phyloP scores from a whole-genome alignment of 164 flowering plant species.

The Berberis vulgaris region DNA sequence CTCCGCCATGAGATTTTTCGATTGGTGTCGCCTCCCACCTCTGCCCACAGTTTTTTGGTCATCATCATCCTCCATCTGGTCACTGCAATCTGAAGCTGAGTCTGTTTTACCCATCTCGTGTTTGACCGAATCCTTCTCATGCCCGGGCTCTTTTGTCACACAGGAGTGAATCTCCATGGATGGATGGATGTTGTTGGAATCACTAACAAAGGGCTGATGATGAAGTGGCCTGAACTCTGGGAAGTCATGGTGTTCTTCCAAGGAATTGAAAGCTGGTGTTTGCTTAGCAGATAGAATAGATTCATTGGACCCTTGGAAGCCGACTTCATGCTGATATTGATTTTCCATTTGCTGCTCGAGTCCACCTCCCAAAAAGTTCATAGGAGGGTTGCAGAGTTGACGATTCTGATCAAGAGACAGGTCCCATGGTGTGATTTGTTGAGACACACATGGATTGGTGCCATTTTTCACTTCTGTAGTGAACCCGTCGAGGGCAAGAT shows the following conservation, averaged over 20 bases:
- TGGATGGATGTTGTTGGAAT: conserved; percentile 11
- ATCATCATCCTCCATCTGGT: conserved; percentile 71
- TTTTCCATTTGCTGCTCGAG: conserved; percentile 19
- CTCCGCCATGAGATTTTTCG: conserved; percentile 83
- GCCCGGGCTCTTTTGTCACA: conserved; percentile 15
- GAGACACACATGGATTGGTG: not conserved
- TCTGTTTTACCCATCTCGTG: conserved; percentile 37
- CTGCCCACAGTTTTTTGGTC: conserved; percentile 29
- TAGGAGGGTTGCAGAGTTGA: conserved; percentile 20
- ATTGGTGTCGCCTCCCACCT: conserved; percentile 43
- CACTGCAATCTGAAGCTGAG: conserved; percentile 64
- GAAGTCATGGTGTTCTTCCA: conserved; percentile 14
- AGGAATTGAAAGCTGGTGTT: conserved; percentile 14
- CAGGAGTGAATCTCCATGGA: conserved; percentile 16
- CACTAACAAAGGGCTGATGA: conserved; percentile 17
- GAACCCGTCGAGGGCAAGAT: too few species aligned
- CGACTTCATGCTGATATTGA: conserved; percentile 12
- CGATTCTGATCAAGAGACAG: conserved; percentile 26
- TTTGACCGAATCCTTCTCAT: conserved; percentile 39
- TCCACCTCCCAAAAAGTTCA: conserved; percentile 25
- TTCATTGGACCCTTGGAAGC: conserved; percentile 26
- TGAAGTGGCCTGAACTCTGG: conserved; percentile 22
- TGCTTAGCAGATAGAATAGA: conserved; percentile 15
- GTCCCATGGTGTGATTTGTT: conserved; percentile 17
- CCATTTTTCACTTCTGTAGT: too few species aligned